These are phyloP conservation scores for Phytopythium montanum DNA, from an alignment of 352 stramenopile genomes.

Conservation along the genomic window DNA sequence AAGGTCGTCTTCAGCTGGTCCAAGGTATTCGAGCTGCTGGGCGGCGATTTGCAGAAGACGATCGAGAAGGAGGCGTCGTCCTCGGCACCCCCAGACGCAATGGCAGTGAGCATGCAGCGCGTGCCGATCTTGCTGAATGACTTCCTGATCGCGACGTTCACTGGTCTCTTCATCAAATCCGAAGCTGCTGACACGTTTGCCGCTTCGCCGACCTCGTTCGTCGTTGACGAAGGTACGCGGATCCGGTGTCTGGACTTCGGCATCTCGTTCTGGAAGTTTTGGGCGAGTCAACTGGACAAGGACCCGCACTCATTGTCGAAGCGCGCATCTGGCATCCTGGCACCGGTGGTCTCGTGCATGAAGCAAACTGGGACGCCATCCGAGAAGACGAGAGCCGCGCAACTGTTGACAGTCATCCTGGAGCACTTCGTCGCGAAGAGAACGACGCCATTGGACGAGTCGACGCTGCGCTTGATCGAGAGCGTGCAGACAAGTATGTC, in stretches of 20 bases:
- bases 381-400: slow-evolving; percentile 58
- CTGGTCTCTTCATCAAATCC: slow-evolving; percentile 22
- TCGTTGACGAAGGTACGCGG: slow-evolving; percentile 44
- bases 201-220: slow-evolving; percentile 7
- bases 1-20: slow-evolving; percentile 77
- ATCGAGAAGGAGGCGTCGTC: slow-evolving; percentile 28
- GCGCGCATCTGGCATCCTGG: slow-evolving; percentile 44
- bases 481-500: slow-evolving; percentile 41
- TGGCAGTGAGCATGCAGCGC: slow-evolving; percentile 14
- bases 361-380: slow-evolving; percentile 27
- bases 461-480: slow-evolving; percentile 40
- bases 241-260: slow-evolving; percentile 74
- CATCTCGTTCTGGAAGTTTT: slow-evolving; percentile 74
- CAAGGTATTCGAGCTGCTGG: slow-evolving; percentile 66
- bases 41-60: slow-evolving; percentile 22
- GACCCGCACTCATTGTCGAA: slow-evolving; percentile 47
- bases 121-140: slow-evolving; percentile 70
- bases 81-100: slow-evolving; percentile 2
- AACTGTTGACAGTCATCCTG: slow-evolving; percentile 67
- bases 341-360: slow-evolving; percentile 56
- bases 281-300: slow-evolving; percentile 40
- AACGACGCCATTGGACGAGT: slow-evolving; percentile 50
- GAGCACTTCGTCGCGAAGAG: slow-evolving; percentile 40
- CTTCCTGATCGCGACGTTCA: slow-evolving; percentile 55
- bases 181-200: slow-evolving; percentile 15